Base-by-base conservation (phyloP, 2,329 filamentous ascomycete genomes). In the Colletotrichum viniferum region DNA sequence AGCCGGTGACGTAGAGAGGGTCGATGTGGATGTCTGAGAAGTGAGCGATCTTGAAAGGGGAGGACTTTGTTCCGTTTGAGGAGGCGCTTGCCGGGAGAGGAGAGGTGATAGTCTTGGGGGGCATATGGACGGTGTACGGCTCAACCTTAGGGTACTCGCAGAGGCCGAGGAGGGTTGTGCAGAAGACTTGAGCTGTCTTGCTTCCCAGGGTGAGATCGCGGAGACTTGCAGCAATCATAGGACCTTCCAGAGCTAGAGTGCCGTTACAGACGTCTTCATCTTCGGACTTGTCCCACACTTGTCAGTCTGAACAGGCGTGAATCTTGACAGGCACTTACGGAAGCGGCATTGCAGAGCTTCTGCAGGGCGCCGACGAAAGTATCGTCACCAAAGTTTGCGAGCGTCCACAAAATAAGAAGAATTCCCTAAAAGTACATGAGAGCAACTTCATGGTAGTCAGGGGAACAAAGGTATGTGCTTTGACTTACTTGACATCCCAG, bases 21-120 rank as follows among this genome's bases (percentile, higher is more conserved):
- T 92, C 90, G 69, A 92, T 83, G 73, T 92, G 91, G 56, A 91
- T 90, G 77, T 92, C 91, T 14, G 89, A 91, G 80, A 90, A 89
- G 78, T 92, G 91, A 28, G 91, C 89, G 6, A 92, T 84, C 77
- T 88, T 87, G 77, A 91, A 79, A 7, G 89, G 87, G 7, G 82
- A 78, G 14, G 52, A 12, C 1, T 16, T 24, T 56, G 52, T 16
- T 56, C 52, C 24, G 12, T 56, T 56, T 13, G 21, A 24, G 21
- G 52, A 13, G n/a, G 7, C 6, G 21, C 10, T 16, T 56, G 21
- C 5, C 52, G 21, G 52, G 52, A 5, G 24, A 43, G 4, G 18
- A 2, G 38, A 43, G 38, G 8, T 43, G 38, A 43, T n/a, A n/a
- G 9, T 43, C 38, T 43, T 43, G 38, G 9, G 38, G 18, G 38